phyloP scores from a whole-genome alignment of 208 protist species.

The Trypanosoma grayi region DNA sequence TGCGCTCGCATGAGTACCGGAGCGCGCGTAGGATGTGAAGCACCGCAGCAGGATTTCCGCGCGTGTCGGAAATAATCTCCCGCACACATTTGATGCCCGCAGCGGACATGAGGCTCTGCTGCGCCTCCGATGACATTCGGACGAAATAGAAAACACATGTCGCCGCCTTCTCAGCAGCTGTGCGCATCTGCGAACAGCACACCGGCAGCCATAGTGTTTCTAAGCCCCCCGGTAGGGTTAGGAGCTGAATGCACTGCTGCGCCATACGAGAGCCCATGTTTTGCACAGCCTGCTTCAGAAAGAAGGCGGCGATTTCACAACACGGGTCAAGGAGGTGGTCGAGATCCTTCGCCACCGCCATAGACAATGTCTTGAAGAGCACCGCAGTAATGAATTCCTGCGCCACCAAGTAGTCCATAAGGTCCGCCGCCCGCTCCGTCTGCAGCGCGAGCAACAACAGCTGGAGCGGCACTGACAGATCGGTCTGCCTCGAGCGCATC shows the following conservation, averaged over 20 bases:
- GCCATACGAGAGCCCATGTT: slow-evolving; percentile 33
- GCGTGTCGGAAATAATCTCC: slow-evolving; percentile 22
- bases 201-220: slow-evolving; percentile 50
- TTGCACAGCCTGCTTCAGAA: slow-evolving; percentile 37
- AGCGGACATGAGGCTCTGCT: slow-evolving; percentile 39
- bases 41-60: slow-evolving; percentile 26
- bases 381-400: slow-evolving; percentile 47
- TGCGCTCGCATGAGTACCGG: slow-evolving; percentile 32
- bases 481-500: slow-evolving; percentile 22
- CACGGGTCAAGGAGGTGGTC: slow-evolving; percentile 29
- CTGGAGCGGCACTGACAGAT: slow-evolving; percentile 20
- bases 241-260: slow-evolving; percentile 36
- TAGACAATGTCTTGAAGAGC: slow-evolving; percentile 40
- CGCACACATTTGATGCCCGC: slow-evolving; percentile 23
- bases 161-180: slow-evolving; percentile 40
- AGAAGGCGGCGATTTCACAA: slow-evolving; percentile 28
- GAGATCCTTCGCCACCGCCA: slow-evolving; percentile 29
- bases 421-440: slow-evolving; percentile 18
- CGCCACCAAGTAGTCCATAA: slow-evolving; percentile 33
- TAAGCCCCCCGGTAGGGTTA: slow-evolving; percentile 35
- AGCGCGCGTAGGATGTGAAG: slow-evolving; percentile 50
- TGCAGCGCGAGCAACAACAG: slow-evolving; percentile 25
- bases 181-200: slow-evolving; percentile 26
- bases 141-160: slow-evolving; percentile 46
- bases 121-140: slow-evolving; percentile 35